Conservation (phyloP, 2,329 filamentous ascomycete species). For the Scedosporium boydii region DNA sequence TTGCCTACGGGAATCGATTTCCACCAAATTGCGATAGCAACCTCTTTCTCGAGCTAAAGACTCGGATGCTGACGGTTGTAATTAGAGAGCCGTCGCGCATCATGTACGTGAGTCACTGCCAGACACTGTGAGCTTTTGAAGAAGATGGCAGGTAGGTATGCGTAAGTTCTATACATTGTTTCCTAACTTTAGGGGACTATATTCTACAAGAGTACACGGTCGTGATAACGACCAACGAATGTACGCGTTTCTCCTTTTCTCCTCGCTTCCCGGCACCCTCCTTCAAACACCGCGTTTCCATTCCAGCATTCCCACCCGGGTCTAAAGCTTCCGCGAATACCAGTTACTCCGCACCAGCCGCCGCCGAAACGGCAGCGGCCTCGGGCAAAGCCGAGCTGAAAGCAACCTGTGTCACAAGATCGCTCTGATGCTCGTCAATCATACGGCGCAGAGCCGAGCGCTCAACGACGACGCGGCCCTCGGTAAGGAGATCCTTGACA, state of each 20-base stretch:
- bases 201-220: constrained; percentile 1
- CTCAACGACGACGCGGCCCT: constrained; percentile 80
- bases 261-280: not conserved
- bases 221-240: not conserved
- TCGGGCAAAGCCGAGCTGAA: not conserved
- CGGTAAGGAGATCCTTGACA: constrained; percentile 87
- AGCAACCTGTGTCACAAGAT: constrained; percentile 29
- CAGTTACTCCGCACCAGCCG: not conserved
- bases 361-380: not conserved
- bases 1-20: no score
- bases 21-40: no score
- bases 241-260: not conserved
- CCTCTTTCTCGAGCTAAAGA: no score
- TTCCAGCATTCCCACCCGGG: no score
- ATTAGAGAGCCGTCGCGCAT: no score
- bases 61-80: no score
- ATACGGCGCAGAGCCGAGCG: constrained; percentile 67
- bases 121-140: no score
- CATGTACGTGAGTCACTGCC: no score
- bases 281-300: no score
- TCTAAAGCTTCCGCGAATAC: not conserved
- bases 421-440: constrained; percentile 61
- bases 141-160: no score
- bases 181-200: not conserved
- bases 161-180: not conserved